phyloP scores from a whole-genome alignment of 2,329 filamentous ascomycete genomes.

The Catunica adiposa region DNA sequence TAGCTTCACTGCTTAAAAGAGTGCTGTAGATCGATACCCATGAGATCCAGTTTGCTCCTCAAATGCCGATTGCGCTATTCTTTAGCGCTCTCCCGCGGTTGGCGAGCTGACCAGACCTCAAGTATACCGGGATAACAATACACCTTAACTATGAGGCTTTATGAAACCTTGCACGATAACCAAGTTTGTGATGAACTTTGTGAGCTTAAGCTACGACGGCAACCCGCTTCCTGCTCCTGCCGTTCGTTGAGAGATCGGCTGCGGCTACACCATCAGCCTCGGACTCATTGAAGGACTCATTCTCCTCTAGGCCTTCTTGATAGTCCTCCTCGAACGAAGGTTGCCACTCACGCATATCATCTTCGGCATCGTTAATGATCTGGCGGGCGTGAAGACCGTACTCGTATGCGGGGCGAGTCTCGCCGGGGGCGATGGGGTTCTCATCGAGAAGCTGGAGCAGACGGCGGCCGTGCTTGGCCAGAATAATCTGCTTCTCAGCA shows the following conservation, averaged over 20 bases:
- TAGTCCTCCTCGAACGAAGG: slow-evolving; percentile 18
- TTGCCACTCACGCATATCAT: slow-evolving; percentile 65
- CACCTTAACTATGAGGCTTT: no score
- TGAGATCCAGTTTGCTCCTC: no score
- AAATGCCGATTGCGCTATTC: no score
- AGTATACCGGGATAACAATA: no score
- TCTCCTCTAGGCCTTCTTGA: slow-evolving; percentile 6
- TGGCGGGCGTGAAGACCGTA: slow-evolving; percentile 54
- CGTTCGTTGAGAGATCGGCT: neutral
- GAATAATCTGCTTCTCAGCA: slow-evolving; percentile 88
- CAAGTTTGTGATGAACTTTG: no score
- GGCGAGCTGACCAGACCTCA: no score
- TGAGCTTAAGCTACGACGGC: no score
- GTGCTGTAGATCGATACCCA: no score
- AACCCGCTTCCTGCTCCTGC: neutral
- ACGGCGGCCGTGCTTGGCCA: slow-evolving; percentile 77
- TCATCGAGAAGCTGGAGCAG: slow-evolving; percentile 79
- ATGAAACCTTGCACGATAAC: no score
- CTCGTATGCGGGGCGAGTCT: slow-evolving; percentile 53
- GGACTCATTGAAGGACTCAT: neutral
- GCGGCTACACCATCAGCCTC: neutral
- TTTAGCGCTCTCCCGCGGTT: no score
- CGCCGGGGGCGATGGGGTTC: slow-evolving; percentile 73
- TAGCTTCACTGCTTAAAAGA: no score
- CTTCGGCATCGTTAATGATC: slow-evolving; percentile 82